Conservation (phyloP, 169 alveolate species). For the Cyclospora cayetanensis region DNA sequence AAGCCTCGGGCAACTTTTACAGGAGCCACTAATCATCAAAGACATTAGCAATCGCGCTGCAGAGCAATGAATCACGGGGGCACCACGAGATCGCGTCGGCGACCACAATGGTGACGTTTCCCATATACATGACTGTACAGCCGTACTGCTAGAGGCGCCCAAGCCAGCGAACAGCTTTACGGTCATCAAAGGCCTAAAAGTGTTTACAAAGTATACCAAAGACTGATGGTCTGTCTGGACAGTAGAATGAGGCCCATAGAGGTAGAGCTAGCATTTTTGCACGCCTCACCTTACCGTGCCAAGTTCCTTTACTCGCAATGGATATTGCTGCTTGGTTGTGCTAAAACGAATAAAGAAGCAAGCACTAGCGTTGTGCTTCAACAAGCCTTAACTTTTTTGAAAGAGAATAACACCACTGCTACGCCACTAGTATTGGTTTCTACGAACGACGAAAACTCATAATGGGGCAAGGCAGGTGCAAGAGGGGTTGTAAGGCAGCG, state of each 20-base stretch:
- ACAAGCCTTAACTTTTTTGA: not conserved
- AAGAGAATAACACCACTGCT: not conserved
- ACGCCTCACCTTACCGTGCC: not conserved
- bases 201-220: not conserved
- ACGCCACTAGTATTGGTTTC: not conserved
- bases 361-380: not conserved
- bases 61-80: no score
- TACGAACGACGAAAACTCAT: not conserved
- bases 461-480: not conserved
- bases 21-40: not conserved
- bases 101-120: no score
- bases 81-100: no score
- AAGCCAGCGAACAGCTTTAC: slow-evolving; percentile 22
- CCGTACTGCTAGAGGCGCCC: not conserved
- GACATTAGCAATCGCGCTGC: no score
- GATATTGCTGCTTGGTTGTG: not conserved
- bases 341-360: not conserved
- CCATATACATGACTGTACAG: not conserved
- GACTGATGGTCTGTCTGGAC: not conserved
- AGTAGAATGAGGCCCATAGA: not conserved
- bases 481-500: not conserved
- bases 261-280: not conserved
- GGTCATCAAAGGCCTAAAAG: slow-evolving; percentile 61
- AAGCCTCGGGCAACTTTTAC: not conserved
- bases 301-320: not conserved